Percentiles rank a stretch among this genome's conserved stretches.
Conservation (phyloP, 371 early-diverging fungal species). For the Mortierella sp. region DNA sequence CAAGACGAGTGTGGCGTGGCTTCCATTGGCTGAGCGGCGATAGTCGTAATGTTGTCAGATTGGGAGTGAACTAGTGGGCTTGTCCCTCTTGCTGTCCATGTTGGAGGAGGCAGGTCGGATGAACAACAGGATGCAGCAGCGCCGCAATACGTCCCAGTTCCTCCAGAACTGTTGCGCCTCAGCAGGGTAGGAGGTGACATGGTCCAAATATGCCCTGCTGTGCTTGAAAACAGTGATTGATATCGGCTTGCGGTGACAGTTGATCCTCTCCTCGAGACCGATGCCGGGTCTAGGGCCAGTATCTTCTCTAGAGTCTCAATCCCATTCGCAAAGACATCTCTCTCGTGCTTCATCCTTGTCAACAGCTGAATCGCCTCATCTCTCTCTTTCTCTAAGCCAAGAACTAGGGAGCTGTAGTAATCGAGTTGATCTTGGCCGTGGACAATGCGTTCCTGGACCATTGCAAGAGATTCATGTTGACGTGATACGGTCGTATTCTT, state of each 20-base stretch:
- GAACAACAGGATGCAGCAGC: neutral
- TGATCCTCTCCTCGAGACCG: no score
- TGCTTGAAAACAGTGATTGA: slow-evolving; percentile 1
- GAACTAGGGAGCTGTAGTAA: slow-evolving; percentile 12
- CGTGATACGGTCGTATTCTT: neutral
- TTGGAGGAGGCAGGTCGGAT: neutral
- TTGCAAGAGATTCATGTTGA: neutral
- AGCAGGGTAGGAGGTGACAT: neutral
- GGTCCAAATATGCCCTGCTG: neutral
- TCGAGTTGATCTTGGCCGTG: slow-evolving; percentile 16
- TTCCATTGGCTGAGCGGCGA: no score
- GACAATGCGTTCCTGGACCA: slow-evolving; percentile 8
- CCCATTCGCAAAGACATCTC: slow-evolving; percentile 2
- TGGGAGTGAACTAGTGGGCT: no score
- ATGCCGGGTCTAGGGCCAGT: neutral
- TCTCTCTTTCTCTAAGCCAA: neutral
- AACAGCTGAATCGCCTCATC: neutral
- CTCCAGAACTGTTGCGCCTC: no score
- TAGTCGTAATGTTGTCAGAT: no score
- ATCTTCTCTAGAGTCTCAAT: slow-evolving; percentile 17
- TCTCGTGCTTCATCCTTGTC: neutral
- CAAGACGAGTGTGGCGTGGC: no score
- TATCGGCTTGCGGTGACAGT: neutral
- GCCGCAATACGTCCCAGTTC: neutral
- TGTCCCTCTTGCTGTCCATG: neutral